A percentile compares a stretch with the other conserved stretches of the same genome.
Evolutionary conservation across 768 basidiomycete species (phyloP).

Genomic region (Psilocybe azurescens): DNA sequence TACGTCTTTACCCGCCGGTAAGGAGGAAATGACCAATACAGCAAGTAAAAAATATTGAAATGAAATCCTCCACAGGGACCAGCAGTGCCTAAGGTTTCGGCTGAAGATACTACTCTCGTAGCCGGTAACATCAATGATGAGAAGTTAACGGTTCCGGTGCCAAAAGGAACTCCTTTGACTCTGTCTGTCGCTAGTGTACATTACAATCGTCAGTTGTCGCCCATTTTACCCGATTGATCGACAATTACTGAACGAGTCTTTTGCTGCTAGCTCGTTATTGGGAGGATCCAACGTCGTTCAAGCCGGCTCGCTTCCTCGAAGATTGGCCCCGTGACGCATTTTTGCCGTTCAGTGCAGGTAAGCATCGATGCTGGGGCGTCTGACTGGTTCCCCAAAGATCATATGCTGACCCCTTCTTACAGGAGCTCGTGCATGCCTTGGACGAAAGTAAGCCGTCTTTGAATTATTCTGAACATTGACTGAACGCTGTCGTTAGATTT

Average conservation of each 20-base stretch:
- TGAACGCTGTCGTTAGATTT: constrained; percentile 32
- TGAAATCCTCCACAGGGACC: background rate
- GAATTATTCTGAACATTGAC: background rate
- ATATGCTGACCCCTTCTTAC: background rate
- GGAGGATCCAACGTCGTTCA: constrained; percentile 55
- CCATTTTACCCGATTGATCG: background rate
- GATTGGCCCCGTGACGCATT: constrained; percentile 62
- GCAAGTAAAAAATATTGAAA: background rate
- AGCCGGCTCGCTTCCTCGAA: constrained; percentile 50
- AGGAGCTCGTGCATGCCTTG: constrained; percentile 30
- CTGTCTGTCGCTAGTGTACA: constrained; percentile 49
- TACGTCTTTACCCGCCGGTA: constrained; percentile 53
- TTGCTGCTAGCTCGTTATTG: constrained; percentile 53
- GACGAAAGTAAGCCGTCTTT: constrained; percentile 23
- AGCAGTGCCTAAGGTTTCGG: constrained; percentile 31
- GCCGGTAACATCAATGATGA: constrained; percentile 42
- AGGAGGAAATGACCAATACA: constrained; percentile 7
- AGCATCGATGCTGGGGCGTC: background rate
- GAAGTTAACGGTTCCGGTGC: constrained; percentile 43
- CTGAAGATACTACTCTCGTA: constrained; percentile 49
- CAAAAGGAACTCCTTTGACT: constrained; percentile 41
- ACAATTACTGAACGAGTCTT: background rate
- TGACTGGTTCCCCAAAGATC: background rate
- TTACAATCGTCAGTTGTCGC: constrained; percentile 49
- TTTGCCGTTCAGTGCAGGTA: constrained; percentile 54